phyloP scores from a whole-genome alignment of 2,329 filamentous ascomycete species.

The Cryphonectria japonica region DNA sequence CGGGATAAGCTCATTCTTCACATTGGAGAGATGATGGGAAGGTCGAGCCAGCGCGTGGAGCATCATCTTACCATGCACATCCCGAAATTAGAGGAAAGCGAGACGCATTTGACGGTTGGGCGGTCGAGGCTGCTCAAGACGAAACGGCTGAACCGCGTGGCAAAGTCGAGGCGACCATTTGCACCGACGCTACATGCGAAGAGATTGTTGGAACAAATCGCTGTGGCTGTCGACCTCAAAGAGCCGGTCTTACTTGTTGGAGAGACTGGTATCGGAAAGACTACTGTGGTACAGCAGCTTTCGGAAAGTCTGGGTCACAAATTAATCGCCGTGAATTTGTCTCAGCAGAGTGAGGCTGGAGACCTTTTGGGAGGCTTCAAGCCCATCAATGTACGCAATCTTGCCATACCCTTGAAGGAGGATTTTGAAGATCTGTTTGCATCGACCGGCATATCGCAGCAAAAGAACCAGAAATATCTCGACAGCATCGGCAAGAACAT shows the following conservation, averaged over 20 bases:
- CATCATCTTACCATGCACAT: slow-evolving; percentile 76
- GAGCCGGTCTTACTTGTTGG: slow-evolving; percentile 95
- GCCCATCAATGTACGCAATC: slow-evolving; percentile 84
- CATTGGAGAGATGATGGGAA: slow-evolving; percentile 85
- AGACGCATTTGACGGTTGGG: slow-evolving; percentile 65
- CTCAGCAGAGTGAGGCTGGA: slow-evolving; percentile 96
- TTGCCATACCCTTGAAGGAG: slow-evolving; percentile 88
- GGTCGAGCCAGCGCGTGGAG: slow-evolving; percentile 79
- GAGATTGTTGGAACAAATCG: slow-evolving; percentile 84
- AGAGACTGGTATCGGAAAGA: slow-evolving; percentile 98
- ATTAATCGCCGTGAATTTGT: slow-evolving; percentile 91
- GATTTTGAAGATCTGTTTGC: slow-evolving; percentile 91
- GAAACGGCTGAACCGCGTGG: slow-evolving; percentile 52
- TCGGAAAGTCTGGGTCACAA: slow-evolving; percentile 83
- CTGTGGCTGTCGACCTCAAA: slow-evolving; percentile 77
- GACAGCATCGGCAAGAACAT: slow-evolving; percentile 79
- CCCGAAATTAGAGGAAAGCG: slow-evolving; percentile 68
- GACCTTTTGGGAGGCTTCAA: slow-evolving; percentile 96
- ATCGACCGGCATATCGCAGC: slow-evolving; percentile 80
- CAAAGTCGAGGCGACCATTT: slow-evolving; percentile 69
- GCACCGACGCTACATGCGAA: slow-evolving; percentile 87
- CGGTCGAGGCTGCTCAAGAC: slow-evolving; percentile 66
- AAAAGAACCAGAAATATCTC: slow-evolving; percentile 86
- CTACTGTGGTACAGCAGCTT: slow-evolving; percentile 91
- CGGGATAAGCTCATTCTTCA: slow-evolving; percentile 64